These are phyloP conservation scores for Gastrolobium villosum DNA, from an alignment of 306 rosid genomes.

Conservation along the genomic window DNA sequence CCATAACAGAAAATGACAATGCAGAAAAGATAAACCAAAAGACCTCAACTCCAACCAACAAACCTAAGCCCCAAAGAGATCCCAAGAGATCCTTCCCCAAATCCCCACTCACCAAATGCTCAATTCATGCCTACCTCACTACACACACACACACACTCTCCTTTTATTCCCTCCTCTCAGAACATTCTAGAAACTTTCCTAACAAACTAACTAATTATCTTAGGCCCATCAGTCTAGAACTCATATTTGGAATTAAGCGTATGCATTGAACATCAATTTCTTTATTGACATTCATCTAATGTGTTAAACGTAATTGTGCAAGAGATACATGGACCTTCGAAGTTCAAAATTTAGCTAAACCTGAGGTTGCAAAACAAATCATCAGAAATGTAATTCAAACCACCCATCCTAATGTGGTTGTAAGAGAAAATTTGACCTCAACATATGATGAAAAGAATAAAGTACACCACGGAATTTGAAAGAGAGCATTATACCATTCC, in stretches of 20 bases:
- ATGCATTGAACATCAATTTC: constrained; percentile 5
- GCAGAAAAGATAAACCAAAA: no score
- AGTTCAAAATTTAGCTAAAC: constrained; percentile 24
- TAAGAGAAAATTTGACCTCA: constrained; percentile 3
- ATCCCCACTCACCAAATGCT: no score
- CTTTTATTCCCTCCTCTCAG: no score
- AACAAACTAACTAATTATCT: no score
- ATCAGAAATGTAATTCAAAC: constrained; percentile 3
- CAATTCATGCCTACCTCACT: no score
- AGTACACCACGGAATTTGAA: constrained; percentile 25
- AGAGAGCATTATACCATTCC: constrained; percentile 69
- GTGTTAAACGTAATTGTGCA: neutral
- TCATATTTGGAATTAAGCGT: constrained; percentile 3
- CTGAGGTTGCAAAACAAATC: constrained; percentile 32
- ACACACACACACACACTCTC: no score
- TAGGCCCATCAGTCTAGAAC: neutral
- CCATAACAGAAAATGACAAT: no score
- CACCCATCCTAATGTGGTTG: neutral
- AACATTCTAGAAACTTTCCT: no score
- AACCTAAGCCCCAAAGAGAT: no score
- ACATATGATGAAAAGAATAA: constrained; percentile 27
- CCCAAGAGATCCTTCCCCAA: no score
- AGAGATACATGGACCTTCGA: neutral
- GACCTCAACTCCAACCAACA: no score
- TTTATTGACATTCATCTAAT: neutral